Evolutionary conservation across 1,284 basidiomycete species (phyloP).

Genomic region (Pseudozyma pruni): DNA sequence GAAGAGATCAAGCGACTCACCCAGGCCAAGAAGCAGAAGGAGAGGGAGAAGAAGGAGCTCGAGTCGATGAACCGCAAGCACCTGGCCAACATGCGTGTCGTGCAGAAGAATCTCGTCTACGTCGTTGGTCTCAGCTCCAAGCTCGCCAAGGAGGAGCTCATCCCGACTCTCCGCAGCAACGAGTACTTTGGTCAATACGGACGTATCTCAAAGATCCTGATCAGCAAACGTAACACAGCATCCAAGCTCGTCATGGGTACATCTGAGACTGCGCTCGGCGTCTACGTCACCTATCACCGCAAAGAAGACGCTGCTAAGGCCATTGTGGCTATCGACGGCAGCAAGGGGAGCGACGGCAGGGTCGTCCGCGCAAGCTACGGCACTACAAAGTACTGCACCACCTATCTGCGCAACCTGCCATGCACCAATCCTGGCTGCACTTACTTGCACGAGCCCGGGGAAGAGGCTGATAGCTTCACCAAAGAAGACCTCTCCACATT

Average conservation of each 20-base stretch:
- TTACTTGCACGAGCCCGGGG: conserved; percentile 96
- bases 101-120: conserved; percentile 96
- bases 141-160: conserved; percentile 95
- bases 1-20: conserved; percentile 96
- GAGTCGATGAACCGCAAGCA: conserved; percentile 87
- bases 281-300: conserved; percentile 95
- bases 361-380: conserved; percentile 88
- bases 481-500: conserved; percentile 66
- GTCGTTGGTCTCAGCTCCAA: conserved; percentile 91
- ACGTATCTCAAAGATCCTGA: conserved; percentile 93
- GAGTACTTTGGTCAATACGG: conserved; percentile 99
- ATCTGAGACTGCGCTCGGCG: conserved; percentile 80
- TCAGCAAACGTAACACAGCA: conserved; percentile 86
- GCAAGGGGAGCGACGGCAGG: conserved; percentile 70
- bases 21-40: conserved; percentile 93
- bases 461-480: conserved; percentile 88
- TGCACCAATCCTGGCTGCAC: conserved; percentile 91
- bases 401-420: conserved; percentile 85
- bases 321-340: conserved; percentile 91
- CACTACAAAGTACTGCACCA: conserved; percentile 97
- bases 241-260: conserved; percentile 72
- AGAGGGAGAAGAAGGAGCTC: conserved; percentile 94
- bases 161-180: conserved; percentile 89
- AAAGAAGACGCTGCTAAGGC: conserved; percentile 94
- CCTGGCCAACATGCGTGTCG: conserved; percentile 91